A percentile compares a stretch with the other conserved stretches of the same genome.
These are phyloP conservation scores for Aquanectria penicillioides DNA, from an alignment of 2,329 filamentous ascomycete genomes.

Conservation along the genomic window DNA sequence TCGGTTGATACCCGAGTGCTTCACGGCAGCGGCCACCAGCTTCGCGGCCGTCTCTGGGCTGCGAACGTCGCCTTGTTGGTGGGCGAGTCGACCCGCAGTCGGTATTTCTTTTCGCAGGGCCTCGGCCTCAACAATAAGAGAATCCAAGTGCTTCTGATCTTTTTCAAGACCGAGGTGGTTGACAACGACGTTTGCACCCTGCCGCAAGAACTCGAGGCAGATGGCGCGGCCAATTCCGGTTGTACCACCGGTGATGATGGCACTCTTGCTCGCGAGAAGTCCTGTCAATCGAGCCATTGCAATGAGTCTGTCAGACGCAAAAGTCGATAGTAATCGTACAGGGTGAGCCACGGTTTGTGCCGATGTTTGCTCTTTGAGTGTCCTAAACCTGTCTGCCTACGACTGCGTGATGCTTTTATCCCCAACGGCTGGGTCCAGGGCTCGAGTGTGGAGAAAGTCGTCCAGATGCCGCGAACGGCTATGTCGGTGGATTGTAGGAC, in stretches of 20 bases:
- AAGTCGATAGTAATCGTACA: not conserved
- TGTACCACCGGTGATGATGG: constrained; percentile 86
- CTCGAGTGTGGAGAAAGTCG: constrained; percentile 2
- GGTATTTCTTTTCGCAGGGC: constrained; percentile 56
- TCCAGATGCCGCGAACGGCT: constrained; percentile 12
- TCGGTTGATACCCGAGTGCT: constrained; percentile 63
- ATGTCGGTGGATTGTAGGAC: constrained; percentile 23
- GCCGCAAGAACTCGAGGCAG: constrained; percentile 78
- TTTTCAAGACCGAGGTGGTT: constrained; percentile 76
- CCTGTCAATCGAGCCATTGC: constrained; percentile 41
- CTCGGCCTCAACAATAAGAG: constrained; percentile 62
- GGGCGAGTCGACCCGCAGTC: constrained; percentile 65
- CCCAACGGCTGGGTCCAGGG: not conserved
- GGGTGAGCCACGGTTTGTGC: not conserved
- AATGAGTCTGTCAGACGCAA: not conserved
- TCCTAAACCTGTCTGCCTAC: not conserved
- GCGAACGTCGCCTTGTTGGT: constrained; percentile 81
- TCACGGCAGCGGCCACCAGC: constrained; percentile 74
- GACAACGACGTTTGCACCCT: constrained; percentile 81
- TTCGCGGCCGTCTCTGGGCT: constrained; percentile 75
- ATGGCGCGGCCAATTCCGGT: constrained; percentile 91
- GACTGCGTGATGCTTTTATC: no score
- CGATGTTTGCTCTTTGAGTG: not conserved
- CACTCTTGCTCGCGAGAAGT: constrained; percentile 78
- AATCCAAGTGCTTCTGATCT: constrained; percentile 62